Evolutionary conservation across 345 rosid genomes (phyloP).

Genomic region (Corymbia maculata): DNA sequence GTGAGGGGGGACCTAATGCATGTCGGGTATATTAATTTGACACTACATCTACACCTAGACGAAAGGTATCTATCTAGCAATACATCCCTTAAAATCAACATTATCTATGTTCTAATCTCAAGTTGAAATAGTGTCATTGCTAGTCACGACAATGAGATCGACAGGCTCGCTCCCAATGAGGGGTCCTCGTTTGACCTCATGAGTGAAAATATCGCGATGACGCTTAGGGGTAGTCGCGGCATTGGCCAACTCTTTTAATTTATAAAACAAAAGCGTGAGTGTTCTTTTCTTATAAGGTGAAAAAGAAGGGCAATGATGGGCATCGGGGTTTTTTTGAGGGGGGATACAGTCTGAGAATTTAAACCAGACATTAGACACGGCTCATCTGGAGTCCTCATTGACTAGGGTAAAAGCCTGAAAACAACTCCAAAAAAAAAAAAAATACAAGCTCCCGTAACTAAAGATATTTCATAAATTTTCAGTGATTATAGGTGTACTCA

Average conservation of each 20-base stretch:
- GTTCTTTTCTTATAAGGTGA: neutral
- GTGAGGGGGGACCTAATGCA: neutral
- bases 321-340: neutral
- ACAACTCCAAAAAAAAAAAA: neutral
- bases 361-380: neutral
- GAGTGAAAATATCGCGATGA: neutral
- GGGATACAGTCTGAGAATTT: neutral
- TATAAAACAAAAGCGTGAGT: neutral
- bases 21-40: neutral
- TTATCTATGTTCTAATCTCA: neutral
- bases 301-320: neutral
- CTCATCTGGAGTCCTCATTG: neutral
- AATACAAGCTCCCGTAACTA: neutral
- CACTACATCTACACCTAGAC: rapidly evolving
- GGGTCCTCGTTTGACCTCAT: no score
- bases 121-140: neutral
- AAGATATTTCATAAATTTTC: no score
- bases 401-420: neutral
- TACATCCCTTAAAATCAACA: neutral
- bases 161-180: no score
- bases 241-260: neutral
- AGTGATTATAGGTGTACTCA: no score
- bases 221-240: neutral
- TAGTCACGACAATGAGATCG: neutral
- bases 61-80: no score